These are phyloP conservation scores for Leccinellum rugosiceps DNA, from an alignment of 768 basidiomycete genomes.

Conservation along the genomic window DNA sequence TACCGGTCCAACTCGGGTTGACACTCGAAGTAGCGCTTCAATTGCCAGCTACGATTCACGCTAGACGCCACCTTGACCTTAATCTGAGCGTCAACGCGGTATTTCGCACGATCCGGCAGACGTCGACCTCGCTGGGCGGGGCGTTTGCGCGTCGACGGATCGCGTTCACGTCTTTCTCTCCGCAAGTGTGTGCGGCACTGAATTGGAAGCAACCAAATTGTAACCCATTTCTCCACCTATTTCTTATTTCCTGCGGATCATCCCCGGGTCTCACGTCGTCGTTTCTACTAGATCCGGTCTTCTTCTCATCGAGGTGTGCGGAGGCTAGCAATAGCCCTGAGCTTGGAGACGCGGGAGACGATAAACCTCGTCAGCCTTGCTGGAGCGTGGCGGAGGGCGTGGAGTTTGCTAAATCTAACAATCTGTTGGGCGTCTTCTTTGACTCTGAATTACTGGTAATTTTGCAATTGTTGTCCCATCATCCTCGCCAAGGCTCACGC, in stretches of 20 bases:
- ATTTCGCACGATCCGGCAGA: constrained; percentile 77
- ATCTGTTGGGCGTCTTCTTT: constrained; percentile 87
- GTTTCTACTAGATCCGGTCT: constrained; percentile 76
- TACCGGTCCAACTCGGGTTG: constrained; percentile 64
- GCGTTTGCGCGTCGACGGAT: constrained; percentile 66
- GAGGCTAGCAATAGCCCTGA: constrained; percentile 42
- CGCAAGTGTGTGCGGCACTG: constrained; percentile 82
- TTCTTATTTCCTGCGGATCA: constrained; percentile 20
- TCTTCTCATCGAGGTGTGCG: constrained; percentile 89
- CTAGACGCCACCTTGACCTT: constrained; percentile 56
- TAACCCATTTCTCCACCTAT: constrained; percentile 33
- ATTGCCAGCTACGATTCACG: constrained; percentile 39
- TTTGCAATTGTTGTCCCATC: constrained; percentile 1
- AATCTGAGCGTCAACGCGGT: constrained; percentile 85
- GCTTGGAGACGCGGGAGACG: constrained; percentile 41
- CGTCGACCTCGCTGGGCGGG: constrained; percentile 49
- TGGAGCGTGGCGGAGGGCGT: constrained; percentile 86
- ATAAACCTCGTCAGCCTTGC: constrained; percentile 46
- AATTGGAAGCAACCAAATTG: constrained; percentile 99
- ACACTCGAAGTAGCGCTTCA: constrained; percentile 78
- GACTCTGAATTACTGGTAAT: constrained; percentile 84
- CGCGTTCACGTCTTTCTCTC: constrained; percentile 90
- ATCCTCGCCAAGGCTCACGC: constrained; percentile 13
- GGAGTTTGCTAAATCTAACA: constrained; percentile 90
- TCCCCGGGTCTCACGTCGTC: constrained; percentile 15